Conservation (phyloP, 2,329 filamentous ascomycete species). For the Magnaporthiopsis incrustans region DNA sequence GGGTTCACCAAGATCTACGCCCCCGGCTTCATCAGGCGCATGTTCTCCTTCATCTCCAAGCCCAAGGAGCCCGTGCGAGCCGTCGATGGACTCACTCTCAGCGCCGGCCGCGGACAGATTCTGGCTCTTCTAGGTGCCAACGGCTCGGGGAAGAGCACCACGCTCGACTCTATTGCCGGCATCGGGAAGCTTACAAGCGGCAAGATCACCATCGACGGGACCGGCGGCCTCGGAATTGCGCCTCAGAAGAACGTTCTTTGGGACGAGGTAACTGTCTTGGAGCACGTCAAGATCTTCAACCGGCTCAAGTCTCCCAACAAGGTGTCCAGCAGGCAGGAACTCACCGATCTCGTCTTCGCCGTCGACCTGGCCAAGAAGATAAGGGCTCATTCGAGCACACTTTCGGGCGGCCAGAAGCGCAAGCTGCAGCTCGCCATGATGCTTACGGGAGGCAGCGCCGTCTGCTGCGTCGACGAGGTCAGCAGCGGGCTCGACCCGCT, state of each 20-base stretch:
- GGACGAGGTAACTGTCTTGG: conserved; percentile 78
- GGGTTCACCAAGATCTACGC: conserved; percentile 72
- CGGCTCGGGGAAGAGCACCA: conserved; percentile 84
- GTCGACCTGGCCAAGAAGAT: conserved; percentile 72
- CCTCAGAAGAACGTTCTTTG: conserved; percentile 93
- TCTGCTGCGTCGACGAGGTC: conserved; percentile 90
- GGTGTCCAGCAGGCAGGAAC: conserved; percentile 48
- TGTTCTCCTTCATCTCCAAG: conserved; percentile 38
- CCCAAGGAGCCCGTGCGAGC: conserved; percentile 65
- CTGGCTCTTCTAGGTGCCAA: conserved; percentile 83
- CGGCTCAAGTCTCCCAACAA: conserved; percentile 60
- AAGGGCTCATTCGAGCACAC: conserved; percentile 62
- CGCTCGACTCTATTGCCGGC: conserved; percentile 79
- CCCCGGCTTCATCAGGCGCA: conserved; percentile 52
- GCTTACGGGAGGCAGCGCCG: conserved; percentile 80
- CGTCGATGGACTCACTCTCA: conserved; percentile 65
- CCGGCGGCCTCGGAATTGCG: conserved; percentile 75
- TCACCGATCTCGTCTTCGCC: conserved; percentile 54
- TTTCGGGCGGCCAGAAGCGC: conserved; percentile 86
- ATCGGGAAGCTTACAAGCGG: conserved; percentile 70
- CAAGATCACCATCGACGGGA: conserved; percentile 67
- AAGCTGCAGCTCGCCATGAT: conserved; percentile 93
- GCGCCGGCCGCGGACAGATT: conserved; percentile 71
- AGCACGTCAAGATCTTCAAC: conserved; percentile 82
- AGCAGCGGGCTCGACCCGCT: conserved; percentile 83